Base-by-base conservation (phyloP, 371 early-diverging fungal species). In the Mortierella sp. region DNA sequence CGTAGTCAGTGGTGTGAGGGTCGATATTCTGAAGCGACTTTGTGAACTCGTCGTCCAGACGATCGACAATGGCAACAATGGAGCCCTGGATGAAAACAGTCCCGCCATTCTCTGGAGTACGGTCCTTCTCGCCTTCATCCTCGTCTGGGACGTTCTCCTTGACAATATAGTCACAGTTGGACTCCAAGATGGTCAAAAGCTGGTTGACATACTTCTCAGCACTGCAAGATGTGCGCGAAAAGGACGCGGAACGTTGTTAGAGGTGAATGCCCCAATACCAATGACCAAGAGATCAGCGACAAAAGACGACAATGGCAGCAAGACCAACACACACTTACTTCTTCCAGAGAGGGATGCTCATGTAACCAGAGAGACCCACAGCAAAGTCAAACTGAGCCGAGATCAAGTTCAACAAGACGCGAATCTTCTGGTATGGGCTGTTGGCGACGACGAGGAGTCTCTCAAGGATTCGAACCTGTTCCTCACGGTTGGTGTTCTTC, bases 21-120 rank as follows among this genome's bases (percentile, higher is more conserved):
- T 98, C 99, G 66, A 94, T 93, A 82, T 90, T 91, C 81, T 96
- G 97, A 47, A 99, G 89, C 16, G 95, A 90, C 80, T 94, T 94
- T 61, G 89, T 94, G 82, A 96, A 98, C 82, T 98, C 99, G 50
- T 98, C 98, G 82, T 97, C 97, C 41, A 98, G 81, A 45, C 98
- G 93, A 71, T 97, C 97, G 37, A 98, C 85, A 57, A 94, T 91
- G 51, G 96, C 89, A 64, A 92, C 85, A 56, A 98, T 80, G 31
- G 94, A 95, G 55, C 98, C 98, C 56, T 90, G 93, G 57, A 94
- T 84, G 37, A 82, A 68, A 31, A 83, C 81, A 29, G 70, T 76
- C 65, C 90, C 81, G 48, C 83, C 83, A 31, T 78, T 74, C 54
- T 81, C 69, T 39, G 88, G 83, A 12, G 71, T 60, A 51, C 88